Evolutionary conservation across 768 basidiomycete genomes (phyloP).

Genomic region (Suillus subalutaceus): DNA sequence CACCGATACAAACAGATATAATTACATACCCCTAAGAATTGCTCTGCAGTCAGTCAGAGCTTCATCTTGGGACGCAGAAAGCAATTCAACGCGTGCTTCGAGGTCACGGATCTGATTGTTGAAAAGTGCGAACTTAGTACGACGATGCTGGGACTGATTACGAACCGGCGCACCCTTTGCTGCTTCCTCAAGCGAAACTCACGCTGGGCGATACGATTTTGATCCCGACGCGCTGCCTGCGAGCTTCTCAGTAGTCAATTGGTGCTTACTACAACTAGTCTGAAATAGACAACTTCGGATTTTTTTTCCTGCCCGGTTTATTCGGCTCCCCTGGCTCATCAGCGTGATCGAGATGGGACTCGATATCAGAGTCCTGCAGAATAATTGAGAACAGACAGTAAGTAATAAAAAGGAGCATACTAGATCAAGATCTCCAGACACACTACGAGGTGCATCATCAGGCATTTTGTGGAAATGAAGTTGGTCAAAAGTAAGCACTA

Average conservation of each 20-base stretch:
- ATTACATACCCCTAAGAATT: constrained; percentile 67
- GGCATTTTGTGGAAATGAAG: constrained; percentile 51
- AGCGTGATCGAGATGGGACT: constrained; percentile 44
- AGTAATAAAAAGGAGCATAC: constrained; percentile 22
- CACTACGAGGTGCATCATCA: constrained; percentile 56
- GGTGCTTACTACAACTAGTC: constrained; percentile 12
- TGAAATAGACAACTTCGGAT: constrained; percentile 67
- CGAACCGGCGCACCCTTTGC: constrained; percentile 58
- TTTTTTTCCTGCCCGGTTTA: constrained; percentile 81
- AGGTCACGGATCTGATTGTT: constrained; percentile 83
- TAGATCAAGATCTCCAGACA: constrained; percentile 64
- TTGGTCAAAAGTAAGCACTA: constrained; percentile 28
- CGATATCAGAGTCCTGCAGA: constrained; percentile 66
- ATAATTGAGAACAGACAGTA: constrained; percentile 2
- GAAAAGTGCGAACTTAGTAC: constrained; percentile 13
- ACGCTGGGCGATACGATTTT: constrained; percentile 90
- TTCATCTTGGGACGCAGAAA: constrained; percentile 92
- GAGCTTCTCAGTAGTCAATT: constrained; percentile 51
- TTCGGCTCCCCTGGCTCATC: constrained; percentile 25
- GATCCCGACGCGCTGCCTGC: constrained; percentile 85
- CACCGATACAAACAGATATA: background rate
- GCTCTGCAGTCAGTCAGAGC: constrained; percentile 81
- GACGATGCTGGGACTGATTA: background rate
- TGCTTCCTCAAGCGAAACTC: constrained; percentile 94
- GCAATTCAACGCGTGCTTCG: constrained; percentile 92